Percentiles rank a stretch among this genome's conserved stretches.
phyloP scores from a whole-genome alignment of 2,329 filamentous ascomycete species.

The Verticillium klebahnii region DNA sequence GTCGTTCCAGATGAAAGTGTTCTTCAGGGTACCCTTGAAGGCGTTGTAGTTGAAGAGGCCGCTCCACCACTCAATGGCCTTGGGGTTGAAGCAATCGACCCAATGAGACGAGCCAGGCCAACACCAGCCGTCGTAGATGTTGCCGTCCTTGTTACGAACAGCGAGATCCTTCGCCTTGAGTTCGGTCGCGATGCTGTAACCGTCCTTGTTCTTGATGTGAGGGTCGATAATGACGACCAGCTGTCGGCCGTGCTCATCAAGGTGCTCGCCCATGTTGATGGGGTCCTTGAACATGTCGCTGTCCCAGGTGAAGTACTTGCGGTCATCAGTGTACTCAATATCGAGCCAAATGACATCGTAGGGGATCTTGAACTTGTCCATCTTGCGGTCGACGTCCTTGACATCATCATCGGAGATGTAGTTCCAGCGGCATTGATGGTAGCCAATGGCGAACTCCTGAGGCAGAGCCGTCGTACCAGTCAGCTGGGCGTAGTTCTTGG shows the following conservation, averaged over 20 bases:
- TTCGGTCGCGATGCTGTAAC: constrained; percentile 73
- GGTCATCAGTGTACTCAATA: constrained; percentile 93
- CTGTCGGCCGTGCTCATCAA: constrained; percentile 81
- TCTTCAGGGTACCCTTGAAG: constrained; percentile 82
- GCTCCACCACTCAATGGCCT: constrained; percentile 87
- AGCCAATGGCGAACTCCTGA: constrained; percentile 85
- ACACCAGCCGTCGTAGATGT: constrained; percentile 94
- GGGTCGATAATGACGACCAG: constrained; percentile 94
- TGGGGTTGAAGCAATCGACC: constrained; percentile 95
- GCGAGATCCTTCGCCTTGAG: constrained; percentile 79
- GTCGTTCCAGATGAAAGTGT: constrained; percentile 97
- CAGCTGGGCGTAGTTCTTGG: constrained; percentile 78
- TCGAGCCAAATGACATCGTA: constrained; percentile 99
- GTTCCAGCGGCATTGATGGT: constrained; percentile 99
- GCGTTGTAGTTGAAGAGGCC: constrained; percentile 79
- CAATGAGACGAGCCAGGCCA: constrained; percentile 97
- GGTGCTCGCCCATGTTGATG: constrained; percentile 79
- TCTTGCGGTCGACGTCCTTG: constrained; percentile 91
- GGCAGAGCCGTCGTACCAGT: constrained; percentile 90
- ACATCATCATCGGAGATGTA: constrained; percentile 97
- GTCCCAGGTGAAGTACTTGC: constrained; percentile 99
- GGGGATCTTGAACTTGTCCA: constrained; percentile 91
- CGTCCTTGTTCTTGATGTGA: constrained; percentile 88
- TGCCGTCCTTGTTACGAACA: constrained; percentile 84
- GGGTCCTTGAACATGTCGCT: constrained; percentile 82